A percentile compares a stretch with the other conserved stretches of the same genome.
These are phyloP conservation scores for Macadamia tetraphylla DNA, from an alignment of 164 flowering plant species.

Conservation along the genomic window DNA sequence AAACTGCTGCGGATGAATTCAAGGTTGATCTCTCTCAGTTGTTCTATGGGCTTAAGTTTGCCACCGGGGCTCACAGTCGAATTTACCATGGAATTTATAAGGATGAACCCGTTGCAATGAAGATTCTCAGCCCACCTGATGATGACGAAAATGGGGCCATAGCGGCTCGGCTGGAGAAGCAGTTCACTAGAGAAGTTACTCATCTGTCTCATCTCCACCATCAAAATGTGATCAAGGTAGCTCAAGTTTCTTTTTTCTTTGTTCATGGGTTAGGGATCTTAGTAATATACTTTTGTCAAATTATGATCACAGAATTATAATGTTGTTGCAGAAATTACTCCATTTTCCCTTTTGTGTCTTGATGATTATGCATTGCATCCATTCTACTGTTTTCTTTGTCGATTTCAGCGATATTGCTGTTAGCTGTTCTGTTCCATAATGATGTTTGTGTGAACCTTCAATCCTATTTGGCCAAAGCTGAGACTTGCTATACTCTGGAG, in stretches of 20 bases:
- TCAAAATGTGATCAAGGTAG: conserved; percentile 73
- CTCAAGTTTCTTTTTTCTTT: neutral
- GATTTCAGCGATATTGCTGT: neutral
- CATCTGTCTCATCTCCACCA: conserved; percentile 70
- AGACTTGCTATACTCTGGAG: too few species aligned
- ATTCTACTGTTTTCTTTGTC: neutral
- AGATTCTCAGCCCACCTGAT: conserved; percentile 67
- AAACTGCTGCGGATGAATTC: conserved; percentile 53
- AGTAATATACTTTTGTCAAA: too few species aligned
- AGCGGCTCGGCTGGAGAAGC: conserved; percentile 60
- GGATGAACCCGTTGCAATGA: conserved; percentile 75
- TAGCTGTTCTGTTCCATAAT: neutral
- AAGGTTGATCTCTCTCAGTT: conserved; percentile 67
- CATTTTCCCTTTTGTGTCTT: neutral
- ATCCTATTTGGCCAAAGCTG: neutral
- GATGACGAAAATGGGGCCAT: conserved; percentile 68
- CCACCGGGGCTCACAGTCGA: conserved; percentile 79
- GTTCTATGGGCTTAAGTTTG: conserved; percentile 64
- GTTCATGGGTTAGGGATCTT: neutral
- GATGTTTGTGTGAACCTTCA: neutral
- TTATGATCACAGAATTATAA: neutral
- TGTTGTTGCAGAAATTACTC: neutral
- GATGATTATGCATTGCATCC: too few species aligned
- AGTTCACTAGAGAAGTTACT: conserved; percentile 64
- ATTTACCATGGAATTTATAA: conserved; percentile 81